Evolutionary conservation across 2,329 filamentous ascomycete species (phyloP).

Genomic region (Diaporthe eres): DNA sequence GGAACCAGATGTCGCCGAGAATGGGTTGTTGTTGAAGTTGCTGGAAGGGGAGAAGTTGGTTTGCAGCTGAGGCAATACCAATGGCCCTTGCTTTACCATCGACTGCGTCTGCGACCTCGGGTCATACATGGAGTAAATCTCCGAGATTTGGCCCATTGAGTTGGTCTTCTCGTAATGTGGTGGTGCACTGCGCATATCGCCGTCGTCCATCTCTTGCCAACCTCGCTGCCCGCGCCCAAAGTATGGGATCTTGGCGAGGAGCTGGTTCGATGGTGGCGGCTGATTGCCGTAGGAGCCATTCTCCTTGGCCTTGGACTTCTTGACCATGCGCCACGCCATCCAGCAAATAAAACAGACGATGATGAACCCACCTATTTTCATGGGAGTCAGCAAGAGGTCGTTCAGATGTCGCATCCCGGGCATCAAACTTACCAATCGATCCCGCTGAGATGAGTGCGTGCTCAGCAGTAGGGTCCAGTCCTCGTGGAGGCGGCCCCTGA

Average conservation of each 20-base stretch:
- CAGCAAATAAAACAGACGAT: slow-evolving; percentile 60
- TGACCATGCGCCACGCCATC: slow-evolving; percentile 58
- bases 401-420: too few species aligned
- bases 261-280: slow-evolving; percentile 37
- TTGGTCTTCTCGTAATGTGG: slow-evolving; percentile 41
- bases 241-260: slow-evolving; percentile 54
- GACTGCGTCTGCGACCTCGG: slow-evolving; percentile 21
- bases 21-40: slow-evolving; percentile 37
- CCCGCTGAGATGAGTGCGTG: slow-evolving; percentile 51
- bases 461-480: slow-evolving; percentile 47
- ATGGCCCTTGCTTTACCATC: slow-evolving; percentile 26
- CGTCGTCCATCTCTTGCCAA: slow-evolving; percentile 51
- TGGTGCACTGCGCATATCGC: slow-evolving; percentile 1
- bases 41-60: slow-evolving; percentile 42
- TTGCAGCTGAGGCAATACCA: slow-evolving; percentile 35
- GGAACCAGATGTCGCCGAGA: slow-evolving; percentile 31
- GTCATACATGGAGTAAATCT: slow-evolving; percentile 41
- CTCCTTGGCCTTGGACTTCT: slow-evolving; percentile 50
- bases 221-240: slow-evolving; percentile 46
- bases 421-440: slow-evolving; percentile 50
- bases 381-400: not conserved
- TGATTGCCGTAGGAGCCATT: slow-evolving; percentile 37
- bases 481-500: slow-evolving; percentile 18
- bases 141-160: slow-evolving; percentile 17
- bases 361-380: slow-evolving; percentile 57